phyloP scores from a whole-genome alignment of 1,284 basidiomycete genomes.

The Austroboletus novae-zelandiae region DNA sequence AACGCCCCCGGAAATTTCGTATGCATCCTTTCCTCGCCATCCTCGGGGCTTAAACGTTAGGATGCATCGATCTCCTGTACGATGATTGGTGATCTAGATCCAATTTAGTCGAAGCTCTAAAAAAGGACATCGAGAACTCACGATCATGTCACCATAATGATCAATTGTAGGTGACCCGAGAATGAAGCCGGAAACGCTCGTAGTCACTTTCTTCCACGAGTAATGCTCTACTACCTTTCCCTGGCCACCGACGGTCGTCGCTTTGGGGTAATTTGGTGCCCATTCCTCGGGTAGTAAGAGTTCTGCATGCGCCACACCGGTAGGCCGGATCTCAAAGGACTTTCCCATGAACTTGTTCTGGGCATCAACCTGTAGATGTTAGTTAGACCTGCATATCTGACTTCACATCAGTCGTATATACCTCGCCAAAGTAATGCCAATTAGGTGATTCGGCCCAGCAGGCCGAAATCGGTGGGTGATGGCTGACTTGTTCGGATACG shows the following conservation, averaged over 20 bases:
- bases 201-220: conserved; percentile 95
- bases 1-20: conserved; percentile 89
- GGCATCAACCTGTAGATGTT: conserved; percentile 65
- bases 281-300: conserved; percentile 75
- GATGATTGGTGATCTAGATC: conserved; percentile 81
- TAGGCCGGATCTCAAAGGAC: conserved; percentile 95
- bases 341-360: conserved; percentile 97
- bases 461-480: conserved; percentile 97
- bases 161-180: conserved; percentile 93
- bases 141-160: conserved; percentile 94
- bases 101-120: neutral
- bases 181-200: conserved; percentile 92
- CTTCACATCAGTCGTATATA: conserved; percentile 23
- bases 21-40: conserved; percentile 91
- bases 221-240: conserved; percentile 79
- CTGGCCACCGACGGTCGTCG: conserved; percentile 35
- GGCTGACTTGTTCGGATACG: conserved; percentile 92
- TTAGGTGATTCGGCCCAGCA: conserved; percentile 89
- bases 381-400: neutral
- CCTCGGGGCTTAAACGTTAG: conserved; percentile 95
- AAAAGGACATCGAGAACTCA: conserved; percentile 41
- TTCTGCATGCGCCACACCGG: conserved; percentile 89
- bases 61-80: conserved; percentile 86
- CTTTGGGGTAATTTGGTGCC: conserved; percentile 57
- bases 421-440: conserved; percentile 94